Base-by-base conservation (phyloP, 176 grass and related monocot genomes). In the Pontederia paniculata region DNA sequence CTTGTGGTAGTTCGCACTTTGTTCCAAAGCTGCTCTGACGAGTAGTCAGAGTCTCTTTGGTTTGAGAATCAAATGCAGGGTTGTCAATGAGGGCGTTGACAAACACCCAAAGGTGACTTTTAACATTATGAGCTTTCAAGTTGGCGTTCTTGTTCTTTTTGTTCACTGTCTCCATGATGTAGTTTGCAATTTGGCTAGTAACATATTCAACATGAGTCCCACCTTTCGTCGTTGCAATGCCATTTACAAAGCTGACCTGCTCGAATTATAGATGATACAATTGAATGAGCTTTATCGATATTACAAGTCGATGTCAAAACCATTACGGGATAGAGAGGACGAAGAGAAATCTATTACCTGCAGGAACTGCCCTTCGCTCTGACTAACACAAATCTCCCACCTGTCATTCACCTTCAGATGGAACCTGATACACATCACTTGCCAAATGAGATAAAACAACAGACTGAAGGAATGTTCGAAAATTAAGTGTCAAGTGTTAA, bases 101-200 rank as follows among this genome's bases (percentile, higher is more conserved):
- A 72, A 97, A 97, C 14, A 97, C 80, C 91, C 91, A 97, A 11
- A 97, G 44, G 63, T 97, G 77, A 70, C 47, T 76, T 74, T 82
- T 97, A 54, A 79, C 86, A 6, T 76, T 79, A 23, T 97, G 86
- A 19, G 44, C 16, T 48, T 90, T 97, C 72, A 97, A 68, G 70
- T 97, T 80, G 42, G 91, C 91, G 57, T 88, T 53, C 74, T 97
- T 97, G 48, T 97, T 97, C 59, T 88, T 97, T 79, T 90, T 97
- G 11, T 90, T 81, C 42, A 97, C 91, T 25, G 73, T 12, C 1
- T 48, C 37, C 77, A 97, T 84, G 45, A 97, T 18, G 60, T 77
- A 50, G 65, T 43, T 79, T 12, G 86, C 74, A 14, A 97, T 57
- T 81, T 97, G 91, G 57, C 74, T 90, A 25, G 91, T 81, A 6